Evolutionary conservation across 768 basidiomycete species (phyloP), one percentile per base, ranked within the genome.

Genomic region (Tulasnella sp.): DNA sequence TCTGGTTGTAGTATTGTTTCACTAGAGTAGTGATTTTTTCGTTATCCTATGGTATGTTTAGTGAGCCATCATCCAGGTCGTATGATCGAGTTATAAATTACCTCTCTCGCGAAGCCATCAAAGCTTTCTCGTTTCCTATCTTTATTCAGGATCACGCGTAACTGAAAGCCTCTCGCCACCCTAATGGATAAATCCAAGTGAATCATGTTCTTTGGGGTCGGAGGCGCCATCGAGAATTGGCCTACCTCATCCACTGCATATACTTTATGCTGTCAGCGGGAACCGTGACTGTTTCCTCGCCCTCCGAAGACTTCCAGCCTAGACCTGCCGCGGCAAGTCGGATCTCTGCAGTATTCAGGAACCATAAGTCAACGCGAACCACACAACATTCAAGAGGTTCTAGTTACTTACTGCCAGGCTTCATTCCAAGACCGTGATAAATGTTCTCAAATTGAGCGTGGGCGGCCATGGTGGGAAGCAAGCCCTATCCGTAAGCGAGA

Each of bases 81-180:
- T 38, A 55, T 62, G 56, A 56, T 47, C 45, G 21, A 13, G 30
- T 51, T 44, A 56, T 26, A n/a, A 17, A 45, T 63, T 64, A 94
- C 93, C 75, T 96, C 94, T 60, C 90, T 80, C 70, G 80, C 72
- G 73, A 99, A 97, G 9, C 94, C 94, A 63, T 98, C 96, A 67
- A 97, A 97, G n/a, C 78, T 85, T 65, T 89, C 85, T 66, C 81
- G 78, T 48, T 79, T 77, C 30, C 67, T 42, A 68, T 84, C 66
- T 51, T 69, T 66, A 68, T 86, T 84, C 68, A 93, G 73, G 5
- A 85, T 88, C 32, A 97, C 73, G 49, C 89, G 79, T 21, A 99
- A 82, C 72, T 96, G 94, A 67, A 89, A 97, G 63, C 85, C 83
- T 34, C 96, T 81, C 43, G 92, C 96, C 29, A 96, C 94, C 49